Base-by-base conservation (phyloP, 148 eudicot species). In the Cornus controversa region DNA sequence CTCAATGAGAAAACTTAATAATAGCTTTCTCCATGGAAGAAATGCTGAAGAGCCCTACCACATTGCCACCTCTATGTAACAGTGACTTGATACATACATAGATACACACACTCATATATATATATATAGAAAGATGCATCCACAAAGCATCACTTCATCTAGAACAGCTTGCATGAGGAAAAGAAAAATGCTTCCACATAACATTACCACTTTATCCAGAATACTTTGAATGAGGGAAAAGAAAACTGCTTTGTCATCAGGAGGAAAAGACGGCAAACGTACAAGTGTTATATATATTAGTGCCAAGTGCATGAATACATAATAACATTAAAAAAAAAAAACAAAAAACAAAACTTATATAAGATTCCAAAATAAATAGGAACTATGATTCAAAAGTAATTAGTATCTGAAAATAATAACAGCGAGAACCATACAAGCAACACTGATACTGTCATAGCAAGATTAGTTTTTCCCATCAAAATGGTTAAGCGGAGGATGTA, bases 391-490 rank as follows among this genome's bases (percentile, higher is more conserved):
- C 70, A 66, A 84, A 77, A 78, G 77, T 34, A 73, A 45, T 37
- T 54, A 27, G 79, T 15, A 70, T n/a, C 42, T 28, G 80, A 71
- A 75, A 78, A 42, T 79, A 78, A 81, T 73, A 80, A 80, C 82
- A 71, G 79, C 31, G 74, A 77, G 58, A 71, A 68, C 78, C 75
- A 75, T 81, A 85, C 79, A 80, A 79, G 84, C 82, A 85, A 73
- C 86, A 53, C 37, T 31, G 29, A 78, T 70, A 79, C 14, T 76
- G 81, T 73, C 80, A 72, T 77, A 64, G 71, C 71, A 74, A 75
- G 80, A 83, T 80, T 77, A 57, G 80, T 66, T 47, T 75, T 71
- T 74, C 47, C 63, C 34, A 70, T 75, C 70, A 67, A 86, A 74
- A 54, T 70, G 58, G 69, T 81, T 54, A 75, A 63, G 37, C 36